Conservation (phyloP, 352 stramenopile genomes). For the Saprolegnia parasitica region DNA sequence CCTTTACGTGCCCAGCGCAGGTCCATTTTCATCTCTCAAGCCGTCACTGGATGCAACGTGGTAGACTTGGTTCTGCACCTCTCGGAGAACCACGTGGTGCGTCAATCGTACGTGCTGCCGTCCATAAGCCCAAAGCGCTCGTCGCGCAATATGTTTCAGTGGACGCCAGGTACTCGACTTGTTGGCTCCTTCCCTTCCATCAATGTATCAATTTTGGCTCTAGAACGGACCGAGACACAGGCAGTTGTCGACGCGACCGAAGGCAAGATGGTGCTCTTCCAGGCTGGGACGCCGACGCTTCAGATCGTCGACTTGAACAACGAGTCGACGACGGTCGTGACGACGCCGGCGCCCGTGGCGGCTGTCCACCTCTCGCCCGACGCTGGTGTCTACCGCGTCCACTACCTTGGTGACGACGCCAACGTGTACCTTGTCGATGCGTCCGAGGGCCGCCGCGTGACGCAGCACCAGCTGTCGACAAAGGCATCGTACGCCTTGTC, state of each 20-base stretch:
- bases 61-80: slow-evolving; percentile 5
- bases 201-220: background rate
- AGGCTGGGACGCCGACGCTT: background rate
- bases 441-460: background rate
- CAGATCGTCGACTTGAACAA: background rate
- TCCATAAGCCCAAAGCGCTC: background rate
- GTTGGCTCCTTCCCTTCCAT: background rate
- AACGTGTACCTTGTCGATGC: background rate
- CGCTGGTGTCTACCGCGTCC: background rate
- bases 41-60: background rate
- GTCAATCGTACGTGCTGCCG: background rate
- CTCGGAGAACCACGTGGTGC: slow-evolving; percentile 8
- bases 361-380: background rate
- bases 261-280: background rate
- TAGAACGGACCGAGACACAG: background rate
- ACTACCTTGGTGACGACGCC: background rate
- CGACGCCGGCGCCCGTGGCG: background rate
- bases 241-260: background rate
- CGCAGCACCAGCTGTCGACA: background rate
- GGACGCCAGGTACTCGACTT: background rate
- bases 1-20: slow-evolving; percentile 12
- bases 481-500: background rate
- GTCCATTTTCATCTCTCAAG: too few species aligned
- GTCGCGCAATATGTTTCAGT: slow-evolving; percentile 14
- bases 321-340: background rate